Conservation (phyloP, 805 yeast species). For the Wickerhamomyces ciferrii region DNA sequence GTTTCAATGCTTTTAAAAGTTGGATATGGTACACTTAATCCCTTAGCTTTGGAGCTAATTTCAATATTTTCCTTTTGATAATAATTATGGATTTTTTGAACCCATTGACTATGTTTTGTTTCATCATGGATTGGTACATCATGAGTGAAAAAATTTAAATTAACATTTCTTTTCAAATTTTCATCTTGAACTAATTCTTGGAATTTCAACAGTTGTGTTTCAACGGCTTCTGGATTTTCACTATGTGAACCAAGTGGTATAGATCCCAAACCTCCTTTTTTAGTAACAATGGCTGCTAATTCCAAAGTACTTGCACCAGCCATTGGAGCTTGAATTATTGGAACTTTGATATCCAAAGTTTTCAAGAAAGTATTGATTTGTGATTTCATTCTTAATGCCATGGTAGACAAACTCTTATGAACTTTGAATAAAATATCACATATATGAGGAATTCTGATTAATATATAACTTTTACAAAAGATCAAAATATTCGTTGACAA, state of each 20-base stretch:
- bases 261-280: conserved; percentile 47
- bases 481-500: too few relatives aligned
- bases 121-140: conserved; percentile 18
- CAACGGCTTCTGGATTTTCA: conserved; percentile 9
- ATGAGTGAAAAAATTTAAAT: conserved; percentile 44
- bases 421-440: too few relatives aligned
- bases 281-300: conserved; percentile 37
- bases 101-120: conserved; percentile 18
- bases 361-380: conserved; percentile 10
- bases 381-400: conserved; percentile 8
- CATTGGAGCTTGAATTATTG: conserved; percentile 56
- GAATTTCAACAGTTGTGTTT: conserved; percentile 8
- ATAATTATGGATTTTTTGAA: conserved; percentile 8
- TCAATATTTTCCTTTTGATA: conserved; percentile 2
- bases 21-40: conserved; percentile 6
- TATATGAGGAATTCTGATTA: too few relatives aligned
- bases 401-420: too few relatives aligned
- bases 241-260: conserved; percentile 22
- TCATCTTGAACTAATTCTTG: conserved; percentile 4
- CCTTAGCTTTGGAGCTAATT: background rate
- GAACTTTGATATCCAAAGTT: conserved; percentile 29
- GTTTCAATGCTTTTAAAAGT: conserved; percentile 11
- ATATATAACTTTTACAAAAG: too few relatives aligned
- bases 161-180: conserved; percentile 21
- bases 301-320: conserved; percentile 46